A percentile compares a stretch with the other conserved stretches of the same genome.
These are phyloP conservation scores for Xylariaceae sp. DNA, from an alignment of 2,329 filamentous ascomycete genomes.

Conservation along the genomic window DNA sequence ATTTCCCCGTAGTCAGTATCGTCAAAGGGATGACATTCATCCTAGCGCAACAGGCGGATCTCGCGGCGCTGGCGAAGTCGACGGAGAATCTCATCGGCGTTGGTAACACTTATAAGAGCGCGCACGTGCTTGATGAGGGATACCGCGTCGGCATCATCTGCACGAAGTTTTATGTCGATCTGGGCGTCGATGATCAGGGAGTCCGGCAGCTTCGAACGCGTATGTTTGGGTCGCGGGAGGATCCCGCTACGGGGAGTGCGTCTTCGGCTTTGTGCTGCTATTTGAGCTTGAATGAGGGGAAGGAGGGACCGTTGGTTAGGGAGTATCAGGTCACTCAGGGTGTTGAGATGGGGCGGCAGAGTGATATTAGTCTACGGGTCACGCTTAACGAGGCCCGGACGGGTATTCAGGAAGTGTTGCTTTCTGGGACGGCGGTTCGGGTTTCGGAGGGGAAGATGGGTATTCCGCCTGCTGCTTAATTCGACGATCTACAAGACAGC, in stretches of 20 bases:
- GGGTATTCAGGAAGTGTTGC: conserved; percentile 11
- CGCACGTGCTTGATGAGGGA: conserved; percentile 42
- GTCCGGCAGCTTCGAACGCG: conserved; percentile 47
- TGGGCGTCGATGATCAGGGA: conserved; percentile 27
- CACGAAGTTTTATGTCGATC: conserved; percentile 55
- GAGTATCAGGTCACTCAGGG: conserved; percentile 56
- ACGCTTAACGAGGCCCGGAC: conserved; percentile 9
- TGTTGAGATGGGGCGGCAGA: conserved; percentile 59
- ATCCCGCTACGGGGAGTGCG: conserved; percentile 58
- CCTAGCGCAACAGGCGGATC: conserved; percentile 54
- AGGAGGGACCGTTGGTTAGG: conserved; percentile 29
- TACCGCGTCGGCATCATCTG: conserved; percentile 52
- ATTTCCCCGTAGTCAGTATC: conserved; percentile 53
- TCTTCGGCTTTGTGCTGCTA: conserved; percentile 53
- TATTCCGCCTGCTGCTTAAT: no score
- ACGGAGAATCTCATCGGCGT: conserved; percentile 32
- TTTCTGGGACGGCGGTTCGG: conserved; percentile 16
- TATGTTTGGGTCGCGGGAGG: conserved; percentile 52
- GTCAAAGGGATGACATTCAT: conserved; percentile 70
- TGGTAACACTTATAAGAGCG: conserved; percentile 17
- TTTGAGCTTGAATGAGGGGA: conserved; percentile 42
- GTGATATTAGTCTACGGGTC: conserved; percentile 44
- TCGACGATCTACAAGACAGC: no score
- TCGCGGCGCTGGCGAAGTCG: conserved; percentile 51
- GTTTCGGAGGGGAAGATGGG: conserved; percentile 16